Evolutionary conservation across 1,139 yeast genomes (phyloP).

Genomic region (Kurtzmaniella quercitrusa): DNA sequence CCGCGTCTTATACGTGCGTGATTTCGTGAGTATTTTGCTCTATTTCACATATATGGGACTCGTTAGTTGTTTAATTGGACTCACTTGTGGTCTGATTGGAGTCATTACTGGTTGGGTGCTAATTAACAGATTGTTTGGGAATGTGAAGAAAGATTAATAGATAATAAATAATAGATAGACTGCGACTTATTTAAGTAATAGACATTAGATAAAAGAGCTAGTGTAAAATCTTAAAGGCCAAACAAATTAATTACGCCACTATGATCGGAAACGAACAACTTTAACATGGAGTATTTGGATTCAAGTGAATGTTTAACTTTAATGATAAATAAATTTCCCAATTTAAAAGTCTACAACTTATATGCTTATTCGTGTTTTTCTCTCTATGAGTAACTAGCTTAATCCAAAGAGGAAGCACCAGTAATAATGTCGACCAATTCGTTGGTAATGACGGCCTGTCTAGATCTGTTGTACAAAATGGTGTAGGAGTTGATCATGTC

Average conservation of each 20-base stretch:
- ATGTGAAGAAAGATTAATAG: conserved; percentile 52
- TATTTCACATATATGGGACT: conserved; percentile 72
- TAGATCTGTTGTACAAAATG: conserved; percentile 97
- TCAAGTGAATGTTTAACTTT: neutral
- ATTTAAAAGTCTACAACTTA: neutral
- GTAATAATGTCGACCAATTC: conserved; percentile 99
- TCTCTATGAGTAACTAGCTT: conserved; percentile 18
- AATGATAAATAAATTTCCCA: neutral
- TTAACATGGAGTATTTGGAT: too few species aligned
- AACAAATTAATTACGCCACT: too few species aligned
- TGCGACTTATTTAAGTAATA: neutral
- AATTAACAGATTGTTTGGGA: conserved; percentile 54
- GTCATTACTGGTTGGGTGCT: conserved; percentile 60
- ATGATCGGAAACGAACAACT: too few species aligned
- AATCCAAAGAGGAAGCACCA: conserved; percentile 98
- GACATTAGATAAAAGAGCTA: neutral
- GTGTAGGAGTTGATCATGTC: conserved; percentile 97
- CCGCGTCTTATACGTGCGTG: conserved; percentile 52
- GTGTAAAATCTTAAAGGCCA: neutral
- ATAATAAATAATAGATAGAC: neutral
- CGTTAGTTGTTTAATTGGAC: conserved; percentile 58
- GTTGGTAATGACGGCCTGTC: conserved; percentile 99
- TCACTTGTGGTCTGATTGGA: conserved; percentile 76
- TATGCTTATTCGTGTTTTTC: neutral
- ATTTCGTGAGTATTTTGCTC: conserved; percentile 64